Evolutionary conservation across 345 rosid species (phyloP).

Genomic region (Arabidopsis suecica): DNA sequence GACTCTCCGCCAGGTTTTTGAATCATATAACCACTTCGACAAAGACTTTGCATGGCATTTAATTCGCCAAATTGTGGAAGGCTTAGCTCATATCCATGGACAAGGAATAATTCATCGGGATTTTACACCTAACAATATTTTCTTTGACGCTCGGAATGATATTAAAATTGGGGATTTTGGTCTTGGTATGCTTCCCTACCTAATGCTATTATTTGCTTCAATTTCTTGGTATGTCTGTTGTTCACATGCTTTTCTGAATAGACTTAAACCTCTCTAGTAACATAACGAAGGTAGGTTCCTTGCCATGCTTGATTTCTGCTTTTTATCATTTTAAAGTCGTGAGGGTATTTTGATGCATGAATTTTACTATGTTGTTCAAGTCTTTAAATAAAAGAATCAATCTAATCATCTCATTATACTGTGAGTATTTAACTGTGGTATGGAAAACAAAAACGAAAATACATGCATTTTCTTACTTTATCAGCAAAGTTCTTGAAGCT

Average conservation of each 20-base stretch:
- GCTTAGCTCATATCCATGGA: conserved; percentile 91
- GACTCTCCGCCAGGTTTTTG: conserved; percentile 89
- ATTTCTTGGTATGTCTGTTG: conserved; percentile 19
- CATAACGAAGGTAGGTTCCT: conserved; percentile 18
- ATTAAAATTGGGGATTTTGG: conserved; percentile 98
- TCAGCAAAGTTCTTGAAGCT: conserved; percentile 94
- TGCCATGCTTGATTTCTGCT: conserved; percentile 20
- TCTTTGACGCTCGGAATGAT: conserved; percentile 94
- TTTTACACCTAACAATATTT: conserved; percentile 91
- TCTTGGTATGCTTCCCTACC: conserved; percentile 62
- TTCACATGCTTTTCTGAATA: conserved; percentile 12
- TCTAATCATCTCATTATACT: conserved; percentile 16
- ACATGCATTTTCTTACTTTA: conserved; percentile 29
- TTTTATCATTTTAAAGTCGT: conserved; percentile 12
- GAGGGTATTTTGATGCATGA: conserved; percentile 14
- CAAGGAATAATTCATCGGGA: conserved; percentile 99
- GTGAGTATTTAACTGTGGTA: conserved; percentile 11
- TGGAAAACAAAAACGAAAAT: conserved; percentile 15
- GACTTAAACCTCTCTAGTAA: conserved; percentile 10
- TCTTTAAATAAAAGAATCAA: conserved; percentile 4
- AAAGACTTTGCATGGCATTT: conserved; percentile 84
- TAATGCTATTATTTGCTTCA: conserved; percentile 30
- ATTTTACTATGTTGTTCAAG: conserved; percentile 15
- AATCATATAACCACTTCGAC: conserved; percentile 84
- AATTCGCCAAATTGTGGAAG: conserved; percentile 95